Evolutionary conservation across 1,139 yeast genomes (phyloP), one percentile per base, ranked within the genome.

Genomic region (Suhomyces terraborum): DNA sequence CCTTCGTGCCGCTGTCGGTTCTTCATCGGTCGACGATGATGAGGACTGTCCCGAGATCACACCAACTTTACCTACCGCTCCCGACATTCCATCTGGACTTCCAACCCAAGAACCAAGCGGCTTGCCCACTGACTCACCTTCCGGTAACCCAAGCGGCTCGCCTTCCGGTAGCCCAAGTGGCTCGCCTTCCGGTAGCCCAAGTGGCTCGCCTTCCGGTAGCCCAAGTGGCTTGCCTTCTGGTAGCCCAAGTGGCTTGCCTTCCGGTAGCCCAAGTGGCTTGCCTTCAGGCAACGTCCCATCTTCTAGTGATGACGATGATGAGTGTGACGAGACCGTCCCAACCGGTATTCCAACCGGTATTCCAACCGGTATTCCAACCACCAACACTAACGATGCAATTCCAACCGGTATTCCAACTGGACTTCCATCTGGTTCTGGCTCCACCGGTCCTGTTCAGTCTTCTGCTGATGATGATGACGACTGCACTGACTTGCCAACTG

Each of bases 391-490:
- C n/a, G n/a, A n/a, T n/a, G n/a, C n/a, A n/a, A n/a, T n/a, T 27
- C 32, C 28, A 27, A 18, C 28, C 12, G 21, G 21, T 17, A n/a
- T 27, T 17, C 31, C 31, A 16, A 27, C 31, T 7, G n/a, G n/a
- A n/a, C n/a, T n/a, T n/a, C n/a, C n/a, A n/a, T n/a, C n/a, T n/a
- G n/a, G n/a, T n/a, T n/a, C n/a, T n/a, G n/a, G n/a, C n/a, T n/a
- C n/a, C n/a, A n/a, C n/a, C n/a, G n/a, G n/a, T n/a, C n/a, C n/a
- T n/a, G n/a, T n/a, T n/a, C n/a, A n/a, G n/a, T n/a, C n/a, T n/a
- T n/a, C n/a, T n/a, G n/a, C n/a, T n/a, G 47, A 43, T 21, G 50
- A 46, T 12, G 52, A 49, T 17, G 51, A 43, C 4, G 49, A 42
- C 16, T 46, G 46, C 21, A 27, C 37, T 18, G 47, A 41, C 8